Evolutionary conservation across 441 rosid genomes (phyloP), one percentile per base, ranked within the genome.

Genomic region (Heliophila coronopifolia): DNA sequence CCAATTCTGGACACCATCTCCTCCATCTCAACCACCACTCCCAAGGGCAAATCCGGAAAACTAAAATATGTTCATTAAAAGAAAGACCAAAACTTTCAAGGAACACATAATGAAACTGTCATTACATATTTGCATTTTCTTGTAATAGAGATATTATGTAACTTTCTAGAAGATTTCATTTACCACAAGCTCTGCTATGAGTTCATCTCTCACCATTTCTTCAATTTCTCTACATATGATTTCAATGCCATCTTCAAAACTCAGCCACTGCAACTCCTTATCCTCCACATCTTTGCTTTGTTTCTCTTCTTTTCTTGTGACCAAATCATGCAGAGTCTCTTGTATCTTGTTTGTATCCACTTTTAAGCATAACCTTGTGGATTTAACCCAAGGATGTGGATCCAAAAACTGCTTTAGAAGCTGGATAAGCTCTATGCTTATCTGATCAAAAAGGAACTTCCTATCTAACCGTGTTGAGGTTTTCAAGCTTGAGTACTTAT

Each of bases 201-300:
- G 44, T 41, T 78, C 90, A 41, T 78, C 73, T 33, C 76, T 67
- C 67, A 90, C 38, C 51, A 66, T 7, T 33, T 40, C 61, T 79
- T 80, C 95, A 1, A 84, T 78, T 38, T 84, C 91, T 61, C 70
- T 71, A 20, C 91, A 88, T 9, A 91, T 67, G 22, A 50, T 51
- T 52, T 77, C 85, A 5, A 77, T 55, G 13, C 74, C 74, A 13
- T 70, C 77, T 56, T 69, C 67, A 54, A 77, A 48, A 18, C 56
- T 74, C 39, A 75, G 54, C 91, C 88, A 79, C 67, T 62, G 58
- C 0, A 54, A 26, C 50, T 77, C 80, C 15, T 36, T 27, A 9
- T 33, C 68, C 0, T 35, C 68, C 4, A 63, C 60, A 14, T 59
- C 74, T 43, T 66, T 63, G 13, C 26, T 44, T 7, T 32, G 69